Percentiles rank a stretch among this genome's conserved stretches.
Evolutionary conservation across 2,329 filamentous ascomycete genomes (phyloP).

Genomic region (Xylariaceae sp.): DNA sequence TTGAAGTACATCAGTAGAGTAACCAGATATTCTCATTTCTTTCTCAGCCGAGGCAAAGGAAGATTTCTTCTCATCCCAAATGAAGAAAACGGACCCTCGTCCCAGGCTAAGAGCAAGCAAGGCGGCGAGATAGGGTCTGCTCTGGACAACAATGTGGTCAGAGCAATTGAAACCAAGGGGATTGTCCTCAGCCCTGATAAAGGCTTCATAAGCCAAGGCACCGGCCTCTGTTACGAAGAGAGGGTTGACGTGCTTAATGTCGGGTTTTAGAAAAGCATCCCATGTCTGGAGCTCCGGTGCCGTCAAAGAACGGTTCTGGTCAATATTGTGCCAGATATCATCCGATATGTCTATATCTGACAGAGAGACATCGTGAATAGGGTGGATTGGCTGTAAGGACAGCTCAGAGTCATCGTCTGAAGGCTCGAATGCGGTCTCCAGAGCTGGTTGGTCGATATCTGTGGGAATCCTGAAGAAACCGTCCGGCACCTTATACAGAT

Average conservation of each 20-base stretch:
- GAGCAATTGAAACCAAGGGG: slow-evolving; percentile 36
- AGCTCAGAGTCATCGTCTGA: slow-evolving; percentile 1
- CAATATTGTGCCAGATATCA: slow-evolving; percentile 47
- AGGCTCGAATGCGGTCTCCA: slow-evolving; percentile 9
- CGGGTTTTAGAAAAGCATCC: slow-evolving; percentile 57
- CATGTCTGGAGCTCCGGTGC: slow-evolving; percentile 57
- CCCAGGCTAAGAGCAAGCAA: slow-evolving; percentile 66
- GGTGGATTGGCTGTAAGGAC: slow-evolving; percentile 6
- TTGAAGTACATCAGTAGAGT: slow-evolving; percentile 46
- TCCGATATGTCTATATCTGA: slow-evolving; percentile 27
- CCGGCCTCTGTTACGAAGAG: slow-evolving; percentile 67
- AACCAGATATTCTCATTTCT: slow-evolving; percentile 52
- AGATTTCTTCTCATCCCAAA: slow-evolving; percentile 49
- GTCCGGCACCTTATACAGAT: slow-evolving; percentile 17
- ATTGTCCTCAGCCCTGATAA: slow-evolving; percentile 43
- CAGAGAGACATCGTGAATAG: slow-evolving; percentile 23
- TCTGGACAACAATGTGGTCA: slow-evolving; percentile 42
- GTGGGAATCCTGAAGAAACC: slow-evolving; percentile 44
- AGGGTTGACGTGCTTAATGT: slow-evolving; percentile 38
- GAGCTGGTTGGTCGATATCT: slow-evolving; percentile 17
- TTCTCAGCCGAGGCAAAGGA: slow-evolving; percentile 49
- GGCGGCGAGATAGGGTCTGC: slow-evolving; percentile 49
- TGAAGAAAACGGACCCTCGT: slow-evolving; percentile 67
- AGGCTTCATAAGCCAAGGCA: slow-evolving; percentile 61
- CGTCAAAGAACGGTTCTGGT: slow-evolving; percentile 27